Percentiles rank a stretch among this genome's conserved stretches.
Evolutionary conservation across 306 rosid species (phyloP).

Genomic region (Cucurbita argyrosperma): DNA sequence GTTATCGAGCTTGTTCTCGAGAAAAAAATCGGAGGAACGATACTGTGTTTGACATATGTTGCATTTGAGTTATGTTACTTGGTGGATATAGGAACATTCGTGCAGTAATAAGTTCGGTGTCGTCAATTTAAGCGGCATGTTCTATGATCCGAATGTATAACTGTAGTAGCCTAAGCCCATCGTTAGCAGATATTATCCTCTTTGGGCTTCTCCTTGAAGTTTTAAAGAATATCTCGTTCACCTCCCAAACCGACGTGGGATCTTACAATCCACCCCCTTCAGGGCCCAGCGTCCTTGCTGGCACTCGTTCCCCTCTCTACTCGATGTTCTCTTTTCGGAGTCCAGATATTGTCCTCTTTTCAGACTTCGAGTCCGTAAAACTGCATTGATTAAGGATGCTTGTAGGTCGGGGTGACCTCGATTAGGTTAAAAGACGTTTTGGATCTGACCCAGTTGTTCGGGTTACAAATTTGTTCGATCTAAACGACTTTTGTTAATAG

Average conservation of each 20-base stretch:
- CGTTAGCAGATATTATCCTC: no score
- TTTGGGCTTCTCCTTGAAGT: no score
- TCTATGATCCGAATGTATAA: neutral
- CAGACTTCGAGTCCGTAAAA: neutral
- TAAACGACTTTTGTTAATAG: neutral
- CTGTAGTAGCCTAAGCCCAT: no score
- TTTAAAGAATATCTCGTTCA: no score
- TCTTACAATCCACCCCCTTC: no score
- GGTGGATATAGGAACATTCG: neutral
- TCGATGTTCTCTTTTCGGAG: no score
- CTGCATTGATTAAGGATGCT: neutral
- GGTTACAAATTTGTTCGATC: neutral
- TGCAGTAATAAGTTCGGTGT: neutral
- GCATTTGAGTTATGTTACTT: neutral
- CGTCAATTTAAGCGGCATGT: neutral
- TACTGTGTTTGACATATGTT: constrained; percentile 10
- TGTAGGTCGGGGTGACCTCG: neutral
- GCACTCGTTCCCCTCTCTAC: no score
- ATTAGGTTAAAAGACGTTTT: neutral
- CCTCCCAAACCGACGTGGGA: no score
- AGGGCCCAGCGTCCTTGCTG: no score
- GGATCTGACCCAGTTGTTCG: neutral
- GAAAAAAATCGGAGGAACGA: constrained; percentile 61
- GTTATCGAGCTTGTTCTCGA: constrained; percentile 52
- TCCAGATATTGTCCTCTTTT: no score